Base-by-base conservation (phyloP, 768 basidiomycete genomes). In the Lentinula guzmanii region DNA sequence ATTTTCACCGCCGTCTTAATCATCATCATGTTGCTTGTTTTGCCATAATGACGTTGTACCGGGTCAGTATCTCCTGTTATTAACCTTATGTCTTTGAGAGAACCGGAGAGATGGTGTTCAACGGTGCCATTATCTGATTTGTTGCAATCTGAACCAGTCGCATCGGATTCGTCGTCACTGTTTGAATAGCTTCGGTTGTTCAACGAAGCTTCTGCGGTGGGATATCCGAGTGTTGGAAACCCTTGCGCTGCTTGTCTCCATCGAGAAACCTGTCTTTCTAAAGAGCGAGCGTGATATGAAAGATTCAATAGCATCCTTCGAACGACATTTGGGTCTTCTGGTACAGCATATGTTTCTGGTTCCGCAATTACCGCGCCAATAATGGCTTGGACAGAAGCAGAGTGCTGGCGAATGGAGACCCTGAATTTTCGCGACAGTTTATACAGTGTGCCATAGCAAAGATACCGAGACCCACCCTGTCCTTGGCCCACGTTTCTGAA, bases 401-500 rank as follows among this genome's bases (percentile, higher is more conserved):
- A 6, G 6, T 59, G 41, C 46, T 59, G 39, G 28, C 46, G 43
- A 50, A 45, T 18, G 10, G 58, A 34, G 9, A 45, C 13, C 37
- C 58, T 59, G 31, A 10, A 31, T 37, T 24, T 31, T 10, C 24
- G 28, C 37, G 33, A 35, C 21, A 34, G 21, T n/a, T 58, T 24
- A 43, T 18, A 37, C 5, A 53, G 31, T 10, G 16, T 8, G 5
- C 5, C 31, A 6, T 41, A 11, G 16, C 34, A 9, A 13, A 35
- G 7, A 21, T 21, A 16, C 10, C 1, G 8, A 37, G 9, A 66
- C 70, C 16, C 31, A 74, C 73, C 74, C 74, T 66, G 72, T 72
- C 1, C 71, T 73, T 31, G 74, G 76, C 33, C 77, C 78, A 51
- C 78, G 74, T 69, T 79, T 79, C 77, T 79, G 31, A 18, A 41